A percentile compares a stretch with the other conserved stretches of the same genome.
Conservation (phyloP, 2,329 filamentous ascomycete genomes). For the Chalaropsis thielavioides region DNA sequence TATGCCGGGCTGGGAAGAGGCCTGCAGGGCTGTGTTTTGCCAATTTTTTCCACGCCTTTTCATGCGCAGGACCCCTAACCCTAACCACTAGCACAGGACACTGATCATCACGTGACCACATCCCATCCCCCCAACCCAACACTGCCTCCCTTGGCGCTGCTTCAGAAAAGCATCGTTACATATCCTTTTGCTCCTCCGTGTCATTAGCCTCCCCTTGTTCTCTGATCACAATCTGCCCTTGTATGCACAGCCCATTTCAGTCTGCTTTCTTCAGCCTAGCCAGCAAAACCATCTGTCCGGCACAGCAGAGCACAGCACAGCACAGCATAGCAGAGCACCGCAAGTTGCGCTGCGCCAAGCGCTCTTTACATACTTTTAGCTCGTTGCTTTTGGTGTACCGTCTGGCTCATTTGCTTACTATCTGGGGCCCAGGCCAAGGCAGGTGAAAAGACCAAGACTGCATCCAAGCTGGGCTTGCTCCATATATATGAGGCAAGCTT, state of each 20-base stretch:
- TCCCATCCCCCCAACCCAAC: background rate
- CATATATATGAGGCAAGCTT: background rate
- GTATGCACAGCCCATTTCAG: conserved; percentile 1
- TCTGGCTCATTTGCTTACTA: background rate
- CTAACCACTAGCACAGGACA: background rate
- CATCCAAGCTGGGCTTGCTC: background rate
- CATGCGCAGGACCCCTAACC: background rate
- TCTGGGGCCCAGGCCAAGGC: background rate
- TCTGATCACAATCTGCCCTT: background rate
- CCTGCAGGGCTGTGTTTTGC: no score
- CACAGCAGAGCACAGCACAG: no score
- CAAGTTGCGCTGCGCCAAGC: background rate
- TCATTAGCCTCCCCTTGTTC: conserved; percentile 1
- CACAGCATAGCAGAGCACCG: background rate
- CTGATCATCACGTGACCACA: background rate
- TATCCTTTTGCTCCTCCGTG: background rate
- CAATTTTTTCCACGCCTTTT: no score
- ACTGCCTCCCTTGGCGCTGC: background rate
- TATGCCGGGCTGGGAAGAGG: background rate
- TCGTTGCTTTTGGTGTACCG: background rate
- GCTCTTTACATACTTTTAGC: background rate
- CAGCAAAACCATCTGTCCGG: background rate
- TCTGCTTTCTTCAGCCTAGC: background rate
- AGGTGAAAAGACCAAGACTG: conserved; percentile 6
- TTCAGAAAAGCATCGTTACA: background rate